Conservation (phyloP, 768 basidiomycete species). For the Collybiopsis luxurians region DNA sequence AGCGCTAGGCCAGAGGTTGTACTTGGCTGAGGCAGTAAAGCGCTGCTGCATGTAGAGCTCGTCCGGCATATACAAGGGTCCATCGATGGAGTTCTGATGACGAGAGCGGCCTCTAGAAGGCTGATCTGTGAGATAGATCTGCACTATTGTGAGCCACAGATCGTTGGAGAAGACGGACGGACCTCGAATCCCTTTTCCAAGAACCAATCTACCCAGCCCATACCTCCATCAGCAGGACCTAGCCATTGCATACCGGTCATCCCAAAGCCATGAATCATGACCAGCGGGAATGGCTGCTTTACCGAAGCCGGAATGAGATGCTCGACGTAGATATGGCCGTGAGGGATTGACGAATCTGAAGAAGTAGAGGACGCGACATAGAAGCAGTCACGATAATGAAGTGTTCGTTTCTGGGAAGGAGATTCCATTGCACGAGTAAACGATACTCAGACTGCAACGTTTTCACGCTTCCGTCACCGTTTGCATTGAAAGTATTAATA, state of each 20-base stretch:
- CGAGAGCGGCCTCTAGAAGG: slow-evolving; percentile 44
- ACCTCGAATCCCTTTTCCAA: slow-evolving; percentile 30
- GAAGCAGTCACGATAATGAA: slow-evolving; percentile 27
- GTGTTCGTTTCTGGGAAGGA: slow-evolving; percentile 8
- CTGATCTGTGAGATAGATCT: slow-evolving; percentile 45
- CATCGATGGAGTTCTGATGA: slow-evolving; percentile 38
- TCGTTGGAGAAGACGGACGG: neutral
- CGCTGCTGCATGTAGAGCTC: slow-evolving; percentile 33
- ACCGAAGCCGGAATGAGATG: slow-evolving; percentile 20
- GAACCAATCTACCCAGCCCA: slow-evolving; percentile 33
- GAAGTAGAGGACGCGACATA: slow-evolving; percentile 23
- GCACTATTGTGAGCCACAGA: neutral
- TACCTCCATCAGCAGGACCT: slow-evolving; percentile 29
- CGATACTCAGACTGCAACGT: no score
- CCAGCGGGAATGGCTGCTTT: slow-evolving; percentile 18
- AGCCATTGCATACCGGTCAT: slow-evolving; percentile 30
- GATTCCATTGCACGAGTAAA: no score
- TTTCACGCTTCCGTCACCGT: no score
- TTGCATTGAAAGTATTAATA: no score
- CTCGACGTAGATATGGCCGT: slow-evolving; percentile 32
- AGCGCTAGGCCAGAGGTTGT: slow-evolving; percentile 45
- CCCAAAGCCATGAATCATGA: slow-evolving; percentile 29
- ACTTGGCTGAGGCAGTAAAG: slow-evolving; percentile 39
- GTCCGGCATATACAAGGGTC: slow-evolving; percentile 26
- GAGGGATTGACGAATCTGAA: slow-evolving; percentile 18